A percentile compares a stretch with the other conserved stretches of the same genome.
Evolutionary conservation across 345 rosid species (phyloP).

Genomic region (Citrus reticulata): DNA sequence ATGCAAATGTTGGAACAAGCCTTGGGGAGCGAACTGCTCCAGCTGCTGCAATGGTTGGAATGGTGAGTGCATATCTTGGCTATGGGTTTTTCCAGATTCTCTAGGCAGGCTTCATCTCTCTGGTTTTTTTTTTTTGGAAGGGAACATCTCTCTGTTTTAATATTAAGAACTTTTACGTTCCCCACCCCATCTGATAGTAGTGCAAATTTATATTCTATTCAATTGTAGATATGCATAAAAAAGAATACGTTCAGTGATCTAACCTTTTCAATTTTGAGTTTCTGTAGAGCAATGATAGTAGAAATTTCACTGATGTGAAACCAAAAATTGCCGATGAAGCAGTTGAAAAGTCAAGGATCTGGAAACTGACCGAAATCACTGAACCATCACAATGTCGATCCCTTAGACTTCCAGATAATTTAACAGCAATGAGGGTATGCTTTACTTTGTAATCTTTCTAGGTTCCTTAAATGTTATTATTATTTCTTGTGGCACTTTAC

Average conservation of each 20-base stretch:
- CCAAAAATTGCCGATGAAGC: slow-evolving; percentile 65
- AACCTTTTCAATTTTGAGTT: slow-evolving; percentile 15
- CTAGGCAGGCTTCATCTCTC: neutral
- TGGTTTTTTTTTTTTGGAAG: no score
- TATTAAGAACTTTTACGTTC: neutral
- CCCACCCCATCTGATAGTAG: neutral
- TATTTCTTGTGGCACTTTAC: neutral
- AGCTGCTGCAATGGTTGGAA: slow-evolving; percentile 52
- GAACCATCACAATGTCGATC: slow-evolving; percentile 72
- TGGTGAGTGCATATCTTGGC: slow-evolving; percentile 38
- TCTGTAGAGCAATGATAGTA: slow-evolving; percentile 50
- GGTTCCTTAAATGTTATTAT: neutral
- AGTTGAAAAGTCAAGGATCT: slow-evolving; percentile 52
- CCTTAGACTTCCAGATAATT: slow-evolving; percentile 59
- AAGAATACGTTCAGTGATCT: neutral
- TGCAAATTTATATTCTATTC: neutral
- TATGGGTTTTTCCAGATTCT: neutral
- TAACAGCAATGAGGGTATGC: slow-evolving; percentile 55
- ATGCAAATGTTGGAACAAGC: slow-evolving; percentile 48
- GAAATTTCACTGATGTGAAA: slow-evolving; percentile 53
- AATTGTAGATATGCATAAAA: neutral
- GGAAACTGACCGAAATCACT: slow-evolving; percentile 74
- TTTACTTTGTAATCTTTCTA: neutral
- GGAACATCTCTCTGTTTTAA: neutral
- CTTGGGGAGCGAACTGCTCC: slow-evolving; percentile 50